Evolutionary conservation across 331 rosid genomes (phyloP).

Genomic region (Arachis monticola): DNA sequence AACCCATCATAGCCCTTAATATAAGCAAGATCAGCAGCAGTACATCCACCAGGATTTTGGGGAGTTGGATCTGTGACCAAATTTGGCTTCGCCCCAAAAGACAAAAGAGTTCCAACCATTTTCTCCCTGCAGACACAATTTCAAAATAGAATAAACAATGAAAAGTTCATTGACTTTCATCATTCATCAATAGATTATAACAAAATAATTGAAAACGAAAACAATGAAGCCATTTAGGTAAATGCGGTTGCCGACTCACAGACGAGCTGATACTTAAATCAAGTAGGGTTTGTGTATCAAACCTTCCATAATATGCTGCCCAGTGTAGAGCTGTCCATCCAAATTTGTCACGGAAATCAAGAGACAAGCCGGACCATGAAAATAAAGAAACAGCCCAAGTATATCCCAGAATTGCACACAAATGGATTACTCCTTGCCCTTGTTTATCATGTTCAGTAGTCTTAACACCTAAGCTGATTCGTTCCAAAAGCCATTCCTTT

Average conservation of each 20-base stretch:
- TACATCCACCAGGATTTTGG: constrained; percentile 72
- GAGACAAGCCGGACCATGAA: constrained; percentile 78
- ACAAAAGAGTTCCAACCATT: constrained; percentile 77
- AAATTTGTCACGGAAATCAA: constrained; percentile 84
- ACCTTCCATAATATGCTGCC: constrained; percentile 95
- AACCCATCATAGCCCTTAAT: constrained; percentile 76
- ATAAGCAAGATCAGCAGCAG: constrained; percentile 89
- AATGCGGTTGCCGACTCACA: too few relatives aligned
- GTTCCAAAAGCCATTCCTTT: constrained; percentile 89
- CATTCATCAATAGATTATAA: constrained; percentile 1
- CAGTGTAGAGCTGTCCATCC: constrained; percentile 99
- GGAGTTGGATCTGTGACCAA: constrained; percentile 91
- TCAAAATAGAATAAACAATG: constrained; percentile 28
- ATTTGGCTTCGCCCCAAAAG: constrained; percentile 88
- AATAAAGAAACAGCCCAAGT: constrained; percentile 77
- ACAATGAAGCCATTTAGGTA: too few relatives aligned
- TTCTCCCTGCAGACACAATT: constrained; percentile 63
- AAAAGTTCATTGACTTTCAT: constrained; percentile 11
- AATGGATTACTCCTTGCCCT: constrained; percentile 89
- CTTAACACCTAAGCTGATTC: constrained; percentile 58
- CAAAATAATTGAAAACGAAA: too few relatives aligned
- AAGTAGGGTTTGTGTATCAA: not conserved
- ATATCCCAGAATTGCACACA: constrained; percentile 81
- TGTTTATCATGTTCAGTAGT: constrained; percentile 68
- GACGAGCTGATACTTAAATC: too few relatives aligned